phyloP scores from a whole-genome alignment of 2,329 filamentous ascomycete genomes.

The Magnaporthales sp. region DNA sequence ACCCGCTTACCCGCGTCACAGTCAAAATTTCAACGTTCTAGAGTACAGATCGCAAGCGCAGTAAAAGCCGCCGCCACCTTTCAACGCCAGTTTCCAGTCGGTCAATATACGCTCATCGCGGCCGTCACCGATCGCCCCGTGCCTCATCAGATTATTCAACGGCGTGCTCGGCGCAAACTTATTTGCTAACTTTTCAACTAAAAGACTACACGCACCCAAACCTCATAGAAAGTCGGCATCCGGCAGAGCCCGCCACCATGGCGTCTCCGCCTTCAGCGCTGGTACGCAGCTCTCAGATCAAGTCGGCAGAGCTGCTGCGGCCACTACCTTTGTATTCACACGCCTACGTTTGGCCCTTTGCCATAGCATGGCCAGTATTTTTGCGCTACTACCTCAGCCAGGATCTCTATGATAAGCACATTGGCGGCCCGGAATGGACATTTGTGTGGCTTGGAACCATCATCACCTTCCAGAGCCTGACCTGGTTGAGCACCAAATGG shows the following conservation, averaged over 20 bases:
- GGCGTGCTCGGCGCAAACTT: neutral
- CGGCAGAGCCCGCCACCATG: slow-evolving; percentile 5
- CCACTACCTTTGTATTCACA: slow-evolving; percentile 75
- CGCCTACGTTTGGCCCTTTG: slow-evolving; percentile 88
- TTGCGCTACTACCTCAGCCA: slow-evolving; percentile 76
- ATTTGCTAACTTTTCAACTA: neutral
- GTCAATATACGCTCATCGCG: neutral
- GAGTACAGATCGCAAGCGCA: neutral
- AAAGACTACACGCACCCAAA: neutral
- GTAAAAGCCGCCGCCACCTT: neutral
- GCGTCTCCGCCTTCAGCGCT: slow-evolving; percentile 52
- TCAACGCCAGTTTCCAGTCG: neutral
- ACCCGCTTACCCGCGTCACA: neutral
- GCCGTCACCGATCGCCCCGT: neutral
- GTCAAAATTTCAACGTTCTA: neutral
- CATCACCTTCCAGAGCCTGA: slow-evolving; percentile 74
- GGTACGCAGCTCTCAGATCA: slow-evolving; percentile 86
- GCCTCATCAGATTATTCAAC: neutral
- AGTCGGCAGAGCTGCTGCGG: slow-evolving; percentile 78
- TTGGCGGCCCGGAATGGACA: slow-evolving; percentile 94
- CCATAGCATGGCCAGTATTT: slow-evolving; percentile 86
- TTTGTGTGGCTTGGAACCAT: slow-evolving; percentile 90
- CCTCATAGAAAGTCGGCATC: neutral
- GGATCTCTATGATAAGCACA: slow-evolving; percentile 82
- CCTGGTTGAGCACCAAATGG: slow-evolving; percentile 97